Base-by-base conservation (phyloP, 768 basidiomycete species). In the Leccinum disarticulatum region DNA sequence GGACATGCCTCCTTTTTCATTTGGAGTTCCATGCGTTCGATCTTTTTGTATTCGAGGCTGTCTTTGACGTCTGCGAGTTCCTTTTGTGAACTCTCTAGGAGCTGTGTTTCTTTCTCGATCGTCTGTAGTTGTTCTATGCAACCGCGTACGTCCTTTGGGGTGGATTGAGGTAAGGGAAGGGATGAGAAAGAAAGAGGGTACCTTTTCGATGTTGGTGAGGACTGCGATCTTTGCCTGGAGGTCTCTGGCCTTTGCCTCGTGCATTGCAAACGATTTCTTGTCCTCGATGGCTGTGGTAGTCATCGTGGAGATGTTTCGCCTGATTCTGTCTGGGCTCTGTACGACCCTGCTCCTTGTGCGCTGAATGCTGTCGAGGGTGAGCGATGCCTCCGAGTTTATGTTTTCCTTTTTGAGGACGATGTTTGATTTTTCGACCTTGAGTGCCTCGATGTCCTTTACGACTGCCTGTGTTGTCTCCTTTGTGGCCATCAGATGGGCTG, bases 321-420 rank as follows among this genome's bases (percentile, higher is more conserved):
- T 90, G 64, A 96, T 89, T 49, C 94, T 83, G 51, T 96, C 95
- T 0, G 95, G 95, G 0, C 92, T 94, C 71, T 94, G 91, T 3
- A 97, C 93, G 62, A 97, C 88, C 28, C 93, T 85, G 30, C 85
- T 78, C 53, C 85, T 81, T 0, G 86, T 86, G 47, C 87, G 83
- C 13, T 77, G 74, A 62, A 91, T 86, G 49, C 80, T 77, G 58
- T 90, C 87, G 46, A 81, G 76, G 25, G 87, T 75, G 48, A 80
- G 78, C 7, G 82, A 77, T 10, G 87, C 80, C 53, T 92, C 87
- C 2, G 77, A 77, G 61, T 83, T 83, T 28, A 90, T 76, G 58
- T 73, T 79, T 77, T 90, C 87, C 86, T 87, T 90, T 59, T 85
- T 85, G 61, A 87, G 79, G 27, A 87, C 75, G 19, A 91, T 70